Base-by-base conservation (phyloP, 1,284 basidiomycete genomes). In the Abortiporus biennis region DNA sequence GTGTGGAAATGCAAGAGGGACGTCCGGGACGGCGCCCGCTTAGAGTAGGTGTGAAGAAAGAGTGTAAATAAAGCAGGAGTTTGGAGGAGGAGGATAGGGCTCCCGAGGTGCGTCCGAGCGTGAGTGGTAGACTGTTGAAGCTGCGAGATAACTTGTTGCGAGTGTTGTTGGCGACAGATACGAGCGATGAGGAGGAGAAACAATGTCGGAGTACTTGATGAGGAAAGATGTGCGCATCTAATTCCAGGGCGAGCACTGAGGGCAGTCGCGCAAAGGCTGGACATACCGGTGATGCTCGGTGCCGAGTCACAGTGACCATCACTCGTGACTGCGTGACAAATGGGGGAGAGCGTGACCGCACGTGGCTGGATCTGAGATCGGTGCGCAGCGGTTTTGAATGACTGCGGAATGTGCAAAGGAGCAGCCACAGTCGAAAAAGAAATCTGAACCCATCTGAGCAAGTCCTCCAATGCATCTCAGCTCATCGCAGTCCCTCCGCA, bases 401-500 rank as follows among this genome's bases (percentile, higher is more conserved):
- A 27, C 33, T 24, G 36, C 20, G 35, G 35, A 37, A 8, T 16
- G 25, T 6, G 23, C 23, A 23, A 33, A 37, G 30, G 16, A 25
- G 9, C 31, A 15, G 29, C 13, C 13, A 22, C 4, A 39, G 37
- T 11, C 22, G 6, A 39, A 16, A 5, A 16, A 25, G 22, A n/a
- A 11, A 15, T 8, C 22, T 11, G 16, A 39, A 22, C 22, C 11
- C 37, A 30, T 15, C 27, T 6, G 20, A n/a, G 37, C 11, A 37
- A 16, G 11, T 16, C 11, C 11, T 17, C 29, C 50, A 47, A 48
- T 52, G 51, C 43, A 43, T 46, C 54, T 47, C 53, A 47, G 44
- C 54, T 54, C 53, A 56, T 55, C 56, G 52, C 54, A 53, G 54
- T 51, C 51, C 45, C 47, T 54, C 48, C 49, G 48, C 55, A 55